Evolutionary conservation across 2,329 filamentous ascomycete species (phyloP).

Genomic region (Colletotrichum godetiae): DNA sequence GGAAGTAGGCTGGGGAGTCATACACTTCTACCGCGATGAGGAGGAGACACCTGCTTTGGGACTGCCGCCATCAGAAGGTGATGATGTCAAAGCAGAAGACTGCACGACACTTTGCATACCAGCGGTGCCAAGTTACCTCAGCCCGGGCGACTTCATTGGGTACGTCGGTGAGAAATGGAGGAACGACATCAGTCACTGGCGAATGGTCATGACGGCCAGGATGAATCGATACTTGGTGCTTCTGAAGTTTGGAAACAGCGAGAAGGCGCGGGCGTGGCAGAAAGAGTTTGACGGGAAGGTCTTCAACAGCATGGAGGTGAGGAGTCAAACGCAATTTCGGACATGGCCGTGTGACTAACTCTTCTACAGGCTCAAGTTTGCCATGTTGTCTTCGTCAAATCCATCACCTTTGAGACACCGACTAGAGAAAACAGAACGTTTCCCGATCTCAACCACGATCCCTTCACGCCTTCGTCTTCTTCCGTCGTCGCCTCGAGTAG

Average conservation of each 20-base stretch:
- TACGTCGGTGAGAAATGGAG: constrained; percentile 91
- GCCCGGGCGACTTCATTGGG: constrained; percentile 88
- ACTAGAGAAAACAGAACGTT: constrained; percentile 59
- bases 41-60: constrained; percentile 75
- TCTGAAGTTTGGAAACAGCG: constrained; percentile 87
- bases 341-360: constrained; percentile 31
- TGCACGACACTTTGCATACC: constrained; percentile 93
- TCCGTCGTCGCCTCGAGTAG: constrained; percentile 54
- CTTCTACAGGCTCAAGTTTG: constrained; percentile 81
- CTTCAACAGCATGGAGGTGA: constrained; percentile 90
- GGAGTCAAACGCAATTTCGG: constrained; percentile 18
- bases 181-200: constrained; percentile 89
- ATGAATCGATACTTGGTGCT: constrained; percentile 95
- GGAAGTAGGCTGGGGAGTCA: constrained; percentile 89
- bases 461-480: constrained; percentile 66
- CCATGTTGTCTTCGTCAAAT: constrained; percentile 94
- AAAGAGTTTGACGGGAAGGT: constrained; percentile 91
- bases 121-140: constrained; percentile 93
- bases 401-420: constrained; percentile 84
- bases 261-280: constrained; percentile 82
- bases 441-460: constrained; percentile 70
- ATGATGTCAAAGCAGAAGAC: constrained; percentile 62
- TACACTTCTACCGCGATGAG: constrained; percentile 91
- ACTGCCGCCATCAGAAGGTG: constrained; percentile 42
- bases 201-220: constrained; percentile 90